A percentile compares a stretch with the other conserved stretches of the same genome.
phyloP scores from a whole-genome alignment of 176 grass and related monocot genomes.

The Elaeis guineensis region DNA sequence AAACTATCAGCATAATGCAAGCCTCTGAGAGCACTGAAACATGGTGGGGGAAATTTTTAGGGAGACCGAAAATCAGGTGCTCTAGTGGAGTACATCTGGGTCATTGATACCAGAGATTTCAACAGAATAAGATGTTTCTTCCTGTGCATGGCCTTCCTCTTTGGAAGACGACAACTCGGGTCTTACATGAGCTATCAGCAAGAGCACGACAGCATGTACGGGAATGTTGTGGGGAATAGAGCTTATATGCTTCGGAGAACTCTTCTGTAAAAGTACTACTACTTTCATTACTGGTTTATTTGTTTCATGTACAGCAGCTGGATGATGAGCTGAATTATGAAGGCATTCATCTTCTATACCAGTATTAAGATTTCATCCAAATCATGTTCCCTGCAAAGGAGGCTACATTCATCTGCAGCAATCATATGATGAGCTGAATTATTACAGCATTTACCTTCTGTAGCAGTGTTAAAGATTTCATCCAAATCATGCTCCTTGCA shows the following conservation, averaged over 20 bases:
- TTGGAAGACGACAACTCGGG: not conserved
- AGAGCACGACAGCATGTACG: not conserved
- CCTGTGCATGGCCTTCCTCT: not conserved
- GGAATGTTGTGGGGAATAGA: not conserved
- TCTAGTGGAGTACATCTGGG: not conserved
- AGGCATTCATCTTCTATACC: conserved; percentile 16
- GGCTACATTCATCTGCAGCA: conserved; percentile 4
- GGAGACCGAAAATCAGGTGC: not conserved
- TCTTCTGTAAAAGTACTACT: not conserved
- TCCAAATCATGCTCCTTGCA: conserved; percentile 32
- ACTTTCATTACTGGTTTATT: conserved; percentile 1
- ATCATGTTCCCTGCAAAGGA: conserved; percentile 29
- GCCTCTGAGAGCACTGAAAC: not conserved
- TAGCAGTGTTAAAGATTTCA: conserved; percentile 17
- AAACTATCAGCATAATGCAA: not conserved
- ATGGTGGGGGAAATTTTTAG: not conserved
- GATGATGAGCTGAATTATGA: conserved; percentile 22
- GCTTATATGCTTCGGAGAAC: not conserved
- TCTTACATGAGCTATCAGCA: not conserved
- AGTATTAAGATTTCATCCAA: conserved; percentile 27
- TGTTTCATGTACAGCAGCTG: conserved; percentile 7
- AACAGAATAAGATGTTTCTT: conserved; percentile 1
- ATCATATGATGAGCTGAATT: conserved; percentile 23
- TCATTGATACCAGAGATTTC: not conserved
- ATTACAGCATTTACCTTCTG: conserved; percentile 16